Base-by-base conservation (phyloP, 1,284 basidiomycete species). In the Volvariella volvacea region DNA sequence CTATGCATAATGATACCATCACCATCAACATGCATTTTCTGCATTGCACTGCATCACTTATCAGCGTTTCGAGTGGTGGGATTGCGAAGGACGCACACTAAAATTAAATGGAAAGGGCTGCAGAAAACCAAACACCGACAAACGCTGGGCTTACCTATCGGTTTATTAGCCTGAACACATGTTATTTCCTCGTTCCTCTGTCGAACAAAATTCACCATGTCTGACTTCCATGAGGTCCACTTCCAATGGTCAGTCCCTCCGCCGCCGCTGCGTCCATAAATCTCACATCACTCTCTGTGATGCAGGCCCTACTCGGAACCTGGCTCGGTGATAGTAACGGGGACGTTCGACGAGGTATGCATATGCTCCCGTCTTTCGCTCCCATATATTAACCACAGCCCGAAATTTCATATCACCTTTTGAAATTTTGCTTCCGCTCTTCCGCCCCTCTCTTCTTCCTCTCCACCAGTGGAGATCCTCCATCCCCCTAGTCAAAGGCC, bases 331-430 rank as follows among this genome's bases (percentile, higher is more conserved):
- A 74, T 86, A 52, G 74, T 84, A 47, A 87, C 85, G 15, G 86
- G 86, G 42, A 73, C 80, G 25, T 89, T 89, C 59, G 87, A 89
- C 70, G 65, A 82, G 62, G 87, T 87, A 58, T 58, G 28, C 41
- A 34, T 39, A 36, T 6, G 15, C 14, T 7, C 15, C n/a, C 34
- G 6, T 36, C 34, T n/a, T 36, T 36, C 4, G n/a, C 32, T 31
- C 16, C 20, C 12, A 25, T 30, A 12, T 16, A 22, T 16, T 9
- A 22, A 15, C 44, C 3, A 14, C 16, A 3, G 19, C 25, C 30
- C 34, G 14, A 21, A 7, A 2, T 4, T 38, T 40, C 39, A n/a
- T 37, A 37, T 9, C 39, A 4, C 39, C 39, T 17, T 22, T 22
- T 6, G 21, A 32, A 22, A 20, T 37, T 50, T 38, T 55, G 39